Evolutionary conservation across 2,329 filamentous ascomycete species (phyloP).

Genomic region (Fonsecaea monophora): DNA sequence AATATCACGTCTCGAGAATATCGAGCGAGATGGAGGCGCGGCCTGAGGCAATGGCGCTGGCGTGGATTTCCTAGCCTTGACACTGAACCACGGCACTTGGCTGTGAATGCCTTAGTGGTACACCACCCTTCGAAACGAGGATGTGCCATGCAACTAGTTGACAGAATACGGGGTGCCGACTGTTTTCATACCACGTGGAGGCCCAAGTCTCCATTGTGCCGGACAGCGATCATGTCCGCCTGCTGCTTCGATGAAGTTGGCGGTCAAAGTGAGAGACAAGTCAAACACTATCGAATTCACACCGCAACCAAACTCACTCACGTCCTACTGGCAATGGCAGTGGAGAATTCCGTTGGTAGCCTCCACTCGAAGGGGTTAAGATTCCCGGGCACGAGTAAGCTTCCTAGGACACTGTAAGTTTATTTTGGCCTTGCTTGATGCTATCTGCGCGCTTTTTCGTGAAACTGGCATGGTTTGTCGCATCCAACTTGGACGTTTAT

Average conservation of each 20-base stretch:
- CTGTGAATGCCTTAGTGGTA: neutral
- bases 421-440: neutral
- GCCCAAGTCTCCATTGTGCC: neutral
- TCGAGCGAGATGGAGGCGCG: neutral
- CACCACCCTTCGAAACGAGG: neutral
- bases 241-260: neutral
- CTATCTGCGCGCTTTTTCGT: neutral
- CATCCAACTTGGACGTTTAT: neutral
- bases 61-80: neutral
- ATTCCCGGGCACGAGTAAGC: constrained; percentile 1
- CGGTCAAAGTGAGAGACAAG: neutral
- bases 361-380: neutral
- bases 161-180: neutral
- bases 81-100: neutral
- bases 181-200: neutral
- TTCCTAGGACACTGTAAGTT: neutral
- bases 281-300: neutral
- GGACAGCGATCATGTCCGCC: neutral
- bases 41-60: neutral
- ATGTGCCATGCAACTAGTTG: neutral
- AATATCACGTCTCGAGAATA: too few relatives aligned
- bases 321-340: neutral
- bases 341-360: neutral
- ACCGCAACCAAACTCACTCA: neutral
- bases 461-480: neutral